phyloP scores from a whole-genome alignment of 2,329 filamentous ascomycete genomes.

The Neoarthrinium moseri region DNA sequence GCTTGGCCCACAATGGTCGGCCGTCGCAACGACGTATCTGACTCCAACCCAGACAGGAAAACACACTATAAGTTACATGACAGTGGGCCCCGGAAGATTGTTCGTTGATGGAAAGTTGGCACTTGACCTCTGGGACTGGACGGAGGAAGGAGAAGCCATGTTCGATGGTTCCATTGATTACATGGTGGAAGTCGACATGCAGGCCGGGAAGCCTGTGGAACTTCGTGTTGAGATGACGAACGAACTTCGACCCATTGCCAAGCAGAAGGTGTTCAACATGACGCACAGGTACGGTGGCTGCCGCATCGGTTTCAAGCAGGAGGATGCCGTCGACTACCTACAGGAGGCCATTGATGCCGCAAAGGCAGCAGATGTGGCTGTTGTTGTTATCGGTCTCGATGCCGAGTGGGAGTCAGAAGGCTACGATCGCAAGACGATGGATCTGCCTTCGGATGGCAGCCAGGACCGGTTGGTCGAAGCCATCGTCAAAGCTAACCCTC shows the following conservation, averaged over 20 bases:
- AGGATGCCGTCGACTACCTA: conserved; percentile 61
- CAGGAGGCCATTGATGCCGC: conserved; percentile 64
- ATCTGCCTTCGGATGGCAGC: conserved; percentile 53
- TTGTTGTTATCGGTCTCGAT: conserved; percentile 69
- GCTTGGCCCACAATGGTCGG: conserved; percentile 63
- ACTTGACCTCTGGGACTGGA: conserved; percentile 69
- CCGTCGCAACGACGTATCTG: conserved; percentile 58
- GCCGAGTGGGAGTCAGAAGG: conserved; percentile 76
- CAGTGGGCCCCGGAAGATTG: conserved; percentile 62
- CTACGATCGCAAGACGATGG: conserved; percentile 64
- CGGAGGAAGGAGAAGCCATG: conserved; percentile 68
- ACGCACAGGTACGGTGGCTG: conserved; percentile 70
- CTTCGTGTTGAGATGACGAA: conserved; percentile 66
- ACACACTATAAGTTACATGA: conserved; percentile 68
- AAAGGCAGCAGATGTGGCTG: conserved; percentile 61
- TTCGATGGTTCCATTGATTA: conserved; percentile 67
- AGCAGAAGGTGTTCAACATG: conserved; percentile 55
- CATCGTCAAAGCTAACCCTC: conserved; percentile 60
- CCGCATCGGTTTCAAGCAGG: conserved; percentile 68
- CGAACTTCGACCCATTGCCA: conserved; percentile 60
- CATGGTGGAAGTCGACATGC: conserved; percentile 58
- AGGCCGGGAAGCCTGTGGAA: conserved; percentile 58
- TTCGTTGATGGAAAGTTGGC: conserved; percentile 59
- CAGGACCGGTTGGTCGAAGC: conserved; percentile 65
- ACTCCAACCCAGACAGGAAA: conserved; percentile 58